Base-by-base conservation (phyloP, 805 yeast genomes). In the Vanderwaltozyma yarrowii region DNA sequence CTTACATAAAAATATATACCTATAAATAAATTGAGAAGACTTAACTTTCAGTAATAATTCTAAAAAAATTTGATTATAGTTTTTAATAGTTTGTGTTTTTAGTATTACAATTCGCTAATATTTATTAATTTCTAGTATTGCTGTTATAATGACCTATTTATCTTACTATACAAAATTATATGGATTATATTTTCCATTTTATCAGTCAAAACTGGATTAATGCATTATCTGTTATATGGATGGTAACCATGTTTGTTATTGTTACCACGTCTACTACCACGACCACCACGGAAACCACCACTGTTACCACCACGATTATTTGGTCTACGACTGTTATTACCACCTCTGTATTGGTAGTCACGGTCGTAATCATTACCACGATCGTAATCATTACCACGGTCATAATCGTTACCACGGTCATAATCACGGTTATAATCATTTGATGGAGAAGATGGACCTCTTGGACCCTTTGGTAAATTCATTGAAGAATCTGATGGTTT, bases 391-490 rank as follows among this genome's bases (percentile, higher is more conserved):
- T 14, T 3, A 12, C 29, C 35, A 33, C 27, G 32, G 16, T 32
- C 38, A 30, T 33, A 30, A 17, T 32, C 38, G 30, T 31, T 37
- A n/a, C n/a, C n/a, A n/a, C n/a, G n/a, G n/a, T n/a, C n/a, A n/a
- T n/a, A n/a, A n/a, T 20, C 35, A 33, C 27, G 32, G 16, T 32
- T 37, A 30, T 33, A 30, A 17, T 32, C 38, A 33, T 31, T 37
- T 6, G 28, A 16, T 20, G 31, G 31, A 6, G 37, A 21, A 5
- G 25, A 13, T 32, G 56, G 57, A 21, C 54, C 69, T 30, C 69
- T 70, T 40, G 77, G 76, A 23, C 78, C 78, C 54, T 66, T 70
- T 43, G 78, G 77, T 37, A 67, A 19, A 20, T 24, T 24, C 13
- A 17, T 30, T 11, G 23, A 24, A 18, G 33, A 29, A 20, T 38